A percentile compares a stretch with the other conserved stretches of the same genome.
Evolutionary conservation across 371 early-diverging fungal genomes (phyloP).

Genomic region (Rhizomucor miehei): DNA sequence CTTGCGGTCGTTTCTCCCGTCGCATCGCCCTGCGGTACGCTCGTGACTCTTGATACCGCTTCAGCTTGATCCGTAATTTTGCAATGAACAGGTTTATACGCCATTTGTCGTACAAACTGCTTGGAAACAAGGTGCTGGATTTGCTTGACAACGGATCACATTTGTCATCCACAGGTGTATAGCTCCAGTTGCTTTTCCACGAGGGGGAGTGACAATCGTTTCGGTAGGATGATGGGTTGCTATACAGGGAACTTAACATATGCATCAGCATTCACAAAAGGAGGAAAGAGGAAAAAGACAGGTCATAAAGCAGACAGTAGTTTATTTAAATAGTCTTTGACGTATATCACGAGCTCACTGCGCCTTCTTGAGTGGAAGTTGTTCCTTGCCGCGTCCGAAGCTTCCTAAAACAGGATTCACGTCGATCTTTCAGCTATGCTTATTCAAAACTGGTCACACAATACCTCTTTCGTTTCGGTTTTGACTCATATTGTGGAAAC

Average conservation of each 20-base stretch:
- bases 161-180: no score
- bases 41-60: constrained; percentile 10
- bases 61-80: constrained; percentile 14
- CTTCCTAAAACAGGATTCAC: constrained; percentile 6
- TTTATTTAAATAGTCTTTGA: constrained; percentile 6
- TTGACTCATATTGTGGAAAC: not conserved
- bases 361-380: not conserved
- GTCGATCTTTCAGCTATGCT: not conserved
- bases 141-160: not conserved
- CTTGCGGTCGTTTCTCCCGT: constrained; percentile 34
- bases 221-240: not conserved
- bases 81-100: not conserved
- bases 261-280: not conserved
- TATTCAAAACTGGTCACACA: not conserved
- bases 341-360: constrained; percentile 7
- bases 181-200: no score
- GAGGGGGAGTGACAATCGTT: no score
- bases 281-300: not conserved
- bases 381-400: constrained; percentile 5
- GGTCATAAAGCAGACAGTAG: not conserved
- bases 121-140: constrained; percentile 1
- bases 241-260: not conserved
- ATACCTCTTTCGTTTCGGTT: constrained; percentile 5
- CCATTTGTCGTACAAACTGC: not conserved
- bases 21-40: constrained; percentile 11